Evolutionary conservation across 169 alveolate species (phyloP).

Genomic region (Babesia caballi): DNA sequence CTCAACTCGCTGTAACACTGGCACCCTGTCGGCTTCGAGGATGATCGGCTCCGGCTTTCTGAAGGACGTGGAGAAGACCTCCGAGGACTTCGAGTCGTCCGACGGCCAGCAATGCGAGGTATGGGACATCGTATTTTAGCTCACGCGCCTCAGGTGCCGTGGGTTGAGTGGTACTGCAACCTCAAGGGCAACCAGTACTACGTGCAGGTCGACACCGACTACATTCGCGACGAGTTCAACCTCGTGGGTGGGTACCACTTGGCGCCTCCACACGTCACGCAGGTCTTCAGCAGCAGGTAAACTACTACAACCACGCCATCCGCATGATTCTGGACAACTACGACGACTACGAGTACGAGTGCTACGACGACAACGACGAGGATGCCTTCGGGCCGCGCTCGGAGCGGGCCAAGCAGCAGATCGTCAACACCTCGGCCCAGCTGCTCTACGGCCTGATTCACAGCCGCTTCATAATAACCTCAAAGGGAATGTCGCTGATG

Average conservation of each 20-base stretch:
- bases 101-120: slow-evolving; percentile 64
- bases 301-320: slow-evolving; percentile 83
- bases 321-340: slow-evolving; percentile 84
- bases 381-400: slow-evolving; percentile 64
- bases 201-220: slow-evolving; percentile 92
- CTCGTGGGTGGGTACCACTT: slow-evolving; percentile 78
- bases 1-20: too few relatives aligned
- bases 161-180: slow-evolving; percentile 96
- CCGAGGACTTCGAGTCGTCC: slow-evolving; percentile 54
- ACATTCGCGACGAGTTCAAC: slow-evolving; percentile 90
- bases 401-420: slow-evolving; percentile 71
- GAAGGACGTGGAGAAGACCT: slow-evolving; percentile 45
- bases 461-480: slow-evolving; percentile 84
- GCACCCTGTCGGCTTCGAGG: too few relatives aligned
- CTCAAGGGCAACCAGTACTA: slow-evolving; percentile 91
- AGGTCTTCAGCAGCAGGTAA: slow-evolving; percentile 78
- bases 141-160: slow-evolving; percentile 74
- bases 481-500: slow-evolving; percentile 88
- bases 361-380: slow-evolving; percentile 80
- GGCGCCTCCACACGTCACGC: not conserved
- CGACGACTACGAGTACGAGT: slow-evolving; percentile 74
- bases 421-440: slow-evolving; percentile 82
- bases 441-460: slow-evolving; percentile 89
- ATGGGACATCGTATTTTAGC: not conserved
- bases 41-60: slow-evolving; percentile 17